phyloP scores from a whole-genome alignment of 441 rosid genomes.

The Adansonia rubrostipa region DNA sequence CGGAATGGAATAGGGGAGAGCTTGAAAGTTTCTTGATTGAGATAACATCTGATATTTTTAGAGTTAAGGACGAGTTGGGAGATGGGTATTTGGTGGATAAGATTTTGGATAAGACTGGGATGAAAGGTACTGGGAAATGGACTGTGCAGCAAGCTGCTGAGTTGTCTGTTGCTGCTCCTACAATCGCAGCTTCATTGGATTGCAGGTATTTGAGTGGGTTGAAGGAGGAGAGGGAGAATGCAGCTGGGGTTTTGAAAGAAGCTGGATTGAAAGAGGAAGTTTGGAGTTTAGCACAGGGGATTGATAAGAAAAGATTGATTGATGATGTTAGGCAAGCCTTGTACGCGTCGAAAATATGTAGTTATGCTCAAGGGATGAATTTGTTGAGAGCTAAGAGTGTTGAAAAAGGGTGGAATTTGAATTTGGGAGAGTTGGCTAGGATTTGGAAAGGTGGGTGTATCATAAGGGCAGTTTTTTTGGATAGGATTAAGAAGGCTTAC shows the following conservation, averaged over 20 bases:
- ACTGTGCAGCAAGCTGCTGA: conserved; percentile 97
- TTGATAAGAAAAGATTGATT: conserved; percentile 82
- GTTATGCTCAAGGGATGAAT: conserved; percentile 97
- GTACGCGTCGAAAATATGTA: conserved; percentile 88
- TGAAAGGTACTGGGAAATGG: conserved; percentile 99
- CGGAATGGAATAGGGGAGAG: conserved; percentile 86
- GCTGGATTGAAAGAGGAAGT: conserved; percentile 83
- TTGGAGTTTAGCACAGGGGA: conserved; percentile 40
- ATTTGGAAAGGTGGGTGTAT: conserved; percentile 99
- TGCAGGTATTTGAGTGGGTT: conserved; percentile 86
- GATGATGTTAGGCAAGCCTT: conserved; percentile 97
- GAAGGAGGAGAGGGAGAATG: conserved; percentile 83
- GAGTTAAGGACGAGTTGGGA: conserved; percentile 67
- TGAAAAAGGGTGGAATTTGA: conserved; percentile 79
- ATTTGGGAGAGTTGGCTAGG: conserved; percentile 83
- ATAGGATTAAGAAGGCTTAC: conserved; percentile 92
- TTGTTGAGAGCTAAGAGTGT: conserved; percentile 85
- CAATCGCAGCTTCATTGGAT: conserved; percentile 91
- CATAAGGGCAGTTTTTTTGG: conserved; percentile 91
- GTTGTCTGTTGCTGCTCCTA: conserved; percentile 93
- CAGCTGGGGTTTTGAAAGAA: conserved; percentile 58
- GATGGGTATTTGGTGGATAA: conserved; percentile 85
- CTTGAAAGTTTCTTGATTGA: conserved; percentile 86
- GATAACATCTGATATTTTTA: conserved; percentile 82
- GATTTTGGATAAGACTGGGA: conserved; percentile 93